These are phyloP conservation scores for Stemphylium beticola DNA, from an alignment of 2,329 filamentous ascomycete species.

Conservation along the genomic window DNA sequence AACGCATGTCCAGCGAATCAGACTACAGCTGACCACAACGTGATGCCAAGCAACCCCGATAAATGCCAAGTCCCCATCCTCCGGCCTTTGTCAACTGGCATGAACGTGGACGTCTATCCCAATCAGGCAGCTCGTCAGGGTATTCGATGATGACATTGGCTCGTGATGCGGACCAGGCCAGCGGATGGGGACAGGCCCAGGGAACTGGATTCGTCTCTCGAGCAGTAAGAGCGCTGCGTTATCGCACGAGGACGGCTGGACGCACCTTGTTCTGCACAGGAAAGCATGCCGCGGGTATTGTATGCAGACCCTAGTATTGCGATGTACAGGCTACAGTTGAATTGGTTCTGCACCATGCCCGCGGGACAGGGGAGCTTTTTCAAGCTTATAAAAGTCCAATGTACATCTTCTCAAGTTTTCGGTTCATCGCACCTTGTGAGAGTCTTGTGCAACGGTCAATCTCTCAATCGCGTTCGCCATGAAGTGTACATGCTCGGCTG, in stretches of 20 bases:
- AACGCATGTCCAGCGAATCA: constrained; percentile 22
- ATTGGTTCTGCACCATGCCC: constrained; percentile 18
- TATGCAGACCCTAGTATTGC: constrained; percentile 21
- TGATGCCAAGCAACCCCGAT: constrained; percentile 15
- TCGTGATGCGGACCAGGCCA: constrained; percentile 25
- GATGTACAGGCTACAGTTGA: constrained; percentile 4
- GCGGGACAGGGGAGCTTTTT: constrained; percentile 31
- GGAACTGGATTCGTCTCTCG: constrained; percentile 26
- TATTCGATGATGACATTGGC: constrained; percentile 26
- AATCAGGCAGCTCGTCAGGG: constrained; percentile 35
- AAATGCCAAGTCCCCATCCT: constrained; percentile 1
- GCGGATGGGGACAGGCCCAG: constrained; percentile 25
- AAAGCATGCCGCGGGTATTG: constrained; percentile 18
- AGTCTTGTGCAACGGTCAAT: constrained; percentile 18
- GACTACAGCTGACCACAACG: constrained; percentile 21
- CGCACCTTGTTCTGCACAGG: constrained; percentile 12
- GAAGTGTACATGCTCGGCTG: constrained; percentile 38
- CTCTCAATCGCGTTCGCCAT: constrained; percentile 33
- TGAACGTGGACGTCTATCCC: constrained; percentile 22
- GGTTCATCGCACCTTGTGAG: constrained; percentile 27
- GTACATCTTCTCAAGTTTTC: constrained; percentile 18
- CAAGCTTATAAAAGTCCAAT: constrained; percentile 39
- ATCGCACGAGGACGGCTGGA: constrained; percentile 37
- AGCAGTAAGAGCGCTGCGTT: constrained; percentile 40
- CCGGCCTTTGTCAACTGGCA: constrained; percentile 11